These are phyloP conservation scores for Gaertneriomyces sp. DNA, from an alignment of 192 early-diverging fungal genomes.

Conservation along the genomic window DNA sequence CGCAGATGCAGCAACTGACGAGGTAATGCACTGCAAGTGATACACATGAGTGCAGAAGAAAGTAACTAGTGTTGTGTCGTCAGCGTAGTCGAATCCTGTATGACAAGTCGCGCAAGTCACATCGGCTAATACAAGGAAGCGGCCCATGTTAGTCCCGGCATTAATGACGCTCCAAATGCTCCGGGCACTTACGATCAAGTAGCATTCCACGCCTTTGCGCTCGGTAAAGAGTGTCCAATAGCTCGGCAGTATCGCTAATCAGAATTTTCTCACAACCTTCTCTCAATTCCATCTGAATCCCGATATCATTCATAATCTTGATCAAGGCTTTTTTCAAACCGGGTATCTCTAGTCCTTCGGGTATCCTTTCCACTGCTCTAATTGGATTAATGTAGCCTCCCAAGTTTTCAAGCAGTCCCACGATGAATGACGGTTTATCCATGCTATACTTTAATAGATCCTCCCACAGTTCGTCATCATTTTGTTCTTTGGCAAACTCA, in stretches of 20 bases:
- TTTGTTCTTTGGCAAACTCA: constrained; percentile 97
- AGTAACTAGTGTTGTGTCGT: constrained; percentile 47
- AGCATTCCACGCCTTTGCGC: constrained; percentile 26
- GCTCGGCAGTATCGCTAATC: constrained; percentile 76
- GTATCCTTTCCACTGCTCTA: constrained; percentile 74
- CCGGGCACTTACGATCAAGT: constrained; percentile 12
- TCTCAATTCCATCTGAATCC: constrained; percentile 78
- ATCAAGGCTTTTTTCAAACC: constrained; percentile 77
- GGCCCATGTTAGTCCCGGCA: constrained; percentile 7
- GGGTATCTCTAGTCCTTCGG: constrained; percentile 72
- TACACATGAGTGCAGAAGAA: constrained; percentile 92
- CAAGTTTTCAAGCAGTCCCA: constrained; percentile 85
- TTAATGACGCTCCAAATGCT: background rate
- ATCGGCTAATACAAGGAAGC: constrained; percentile 11
- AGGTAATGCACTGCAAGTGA: constrained; percentile 75
- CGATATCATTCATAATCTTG: constrained; percentile 87
- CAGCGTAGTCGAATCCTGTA: constrained; percentile 28
- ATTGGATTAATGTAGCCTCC: constrained; percentile 84
- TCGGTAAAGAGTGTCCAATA: constrained; percentile 48
- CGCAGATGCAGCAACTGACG: constrained; percentile 4
- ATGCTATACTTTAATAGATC: constrained; percentile 89
- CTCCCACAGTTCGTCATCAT: constrained; percentile 92
- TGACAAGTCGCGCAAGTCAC: constrained; percentile 31
- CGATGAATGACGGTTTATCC: constrained; percentile 95
- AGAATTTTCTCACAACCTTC: constrained; percentile 90